Percentiles rank a stretch among this genome's conserved stretches.
phyloP scores from a whole-genome alignment of 768 basidiomycete genomes.

The Trametes villosa region DNA sequence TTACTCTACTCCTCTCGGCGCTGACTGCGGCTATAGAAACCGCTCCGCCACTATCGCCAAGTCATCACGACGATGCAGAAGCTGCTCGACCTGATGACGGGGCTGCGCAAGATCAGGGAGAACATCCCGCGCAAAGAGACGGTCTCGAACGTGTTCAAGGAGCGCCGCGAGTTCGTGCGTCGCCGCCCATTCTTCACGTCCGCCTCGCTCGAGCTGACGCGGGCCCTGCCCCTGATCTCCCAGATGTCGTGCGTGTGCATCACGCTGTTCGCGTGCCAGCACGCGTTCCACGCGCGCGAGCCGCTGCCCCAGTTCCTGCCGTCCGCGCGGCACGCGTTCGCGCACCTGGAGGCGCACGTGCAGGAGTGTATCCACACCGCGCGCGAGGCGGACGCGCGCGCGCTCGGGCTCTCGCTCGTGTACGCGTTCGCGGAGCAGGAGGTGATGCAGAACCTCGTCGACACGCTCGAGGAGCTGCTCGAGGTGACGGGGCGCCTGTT shows the following conservation, averaged over 20 bases:
- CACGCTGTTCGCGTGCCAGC: constrained; percentile 52
- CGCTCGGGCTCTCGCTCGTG: constrained; percentile 42
- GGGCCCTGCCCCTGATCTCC: too few species aligned
- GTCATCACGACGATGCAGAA: constrained; percentile 43
- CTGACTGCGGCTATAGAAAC: constrained; percentile 40
- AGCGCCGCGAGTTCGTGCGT: constrained; percentile 49
- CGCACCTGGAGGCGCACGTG: constrained; percentile 39
- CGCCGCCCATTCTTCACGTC: too few species aligned
- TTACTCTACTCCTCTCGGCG: background rate
- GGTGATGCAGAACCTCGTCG: constrained; percentile 45
- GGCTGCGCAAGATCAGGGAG: constrained; percentile 51
- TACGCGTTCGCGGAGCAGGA: constrained; percentile 51
- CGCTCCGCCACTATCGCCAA: constrained; percentile 48
- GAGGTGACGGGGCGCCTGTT: constrained; percentile 47
- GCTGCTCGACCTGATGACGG: constrained; percentile 48
- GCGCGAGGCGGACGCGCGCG: constrained; percentile 33
- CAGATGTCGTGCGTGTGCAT: constrained; percentile 53
- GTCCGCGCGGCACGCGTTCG: constrained; percentile 46
- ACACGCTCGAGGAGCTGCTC: constrained; percentile 46
- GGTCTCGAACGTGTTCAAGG: constrained; percentile 41
- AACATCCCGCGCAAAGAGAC: constrained; percentile 51
- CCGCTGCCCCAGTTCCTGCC: constrained; percentile 56
- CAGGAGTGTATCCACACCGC: constrained; percentile 38
- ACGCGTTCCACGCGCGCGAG: constrained; percentile 50
- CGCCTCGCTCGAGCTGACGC: background rate